Base-by-base conservation (phyloP, 345 rosid genomes). In the Hibiscus mutabilis region DNA sequence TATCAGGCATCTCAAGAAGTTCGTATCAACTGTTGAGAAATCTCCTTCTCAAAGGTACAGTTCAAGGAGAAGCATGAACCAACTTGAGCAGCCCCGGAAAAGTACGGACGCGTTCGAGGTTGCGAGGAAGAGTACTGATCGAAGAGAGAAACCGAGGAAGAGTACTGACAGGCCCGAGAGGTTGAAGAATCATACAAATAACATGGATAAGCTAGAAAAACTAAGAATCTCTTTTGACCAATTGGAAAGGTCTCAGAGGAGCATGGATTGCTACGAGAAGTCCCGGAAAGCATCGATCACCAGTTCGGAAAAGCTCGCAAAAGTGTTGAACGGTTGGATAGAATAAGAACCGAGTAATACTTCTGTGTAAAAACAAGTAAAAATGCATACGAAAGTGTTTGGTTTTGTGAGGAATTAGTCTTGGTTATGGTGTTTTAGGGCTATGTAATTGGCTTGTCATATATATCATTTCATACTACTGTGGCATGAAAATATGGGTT, bases 201-300 rank as follows among this genome's bases (percentile, higher is more conserved):
- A 16, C 15, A 14, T 49, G 55, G 55, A 49, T 75, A 89, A 89
- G 82, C 76, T 77, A 18, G 85, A 82, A 68, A 83, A 85, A 53
- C 63, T 86, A 21, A 83, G 83, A 61, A 80, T 84, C 60, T 60
- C 89, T 16, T 89, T 89, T 61, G 91, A 89, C 16, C 85, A 84
- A 68, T 58, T 88, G 80, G 96, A 94, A 71, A 83, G 91, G 79
- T 90, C 97, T 0, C 74, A 96, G 74, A 90, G 91, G 73, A 95
- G 99, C 67, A 88, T 90, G 69, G 97, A 95, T 76, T 90, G 88
- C 83, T 91, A 88, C 1, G 97, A 91, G 73, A 94, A 91, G 81
- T 86, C 87, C 13, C 77, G 96, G 60, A 90, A 78, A 90, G 87
- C 77, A 79, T 88, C 2, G 97, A 95, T 55, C 49, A 44, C 14